Base-by-base conservation (phyloP, 352 stramenopile genomes). In the Pythium dissotocum region DNA sequence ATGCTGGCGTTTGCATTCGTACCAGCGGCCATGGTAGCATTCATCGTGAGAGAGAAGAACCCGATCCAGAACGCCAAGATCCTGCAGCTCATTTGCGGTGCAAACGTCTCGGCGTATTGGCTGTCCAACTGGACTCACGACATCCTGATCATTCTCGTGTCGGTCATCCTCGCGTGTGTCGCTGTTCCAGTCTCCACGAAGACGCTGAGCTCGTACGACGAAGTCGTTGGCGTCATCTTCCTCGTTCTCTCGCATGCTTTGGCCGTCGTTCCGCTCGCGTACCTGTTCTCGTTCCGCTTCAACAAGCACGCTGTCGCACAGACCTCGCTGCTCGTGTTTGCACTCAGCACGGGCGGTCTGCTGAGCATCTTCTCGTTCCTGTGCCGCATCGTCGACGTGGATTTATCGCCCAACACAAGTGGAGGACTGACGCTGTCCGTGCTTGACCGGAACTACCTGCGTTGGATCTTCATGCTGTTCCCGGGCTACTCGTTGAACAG, bases 281-380 rank as follows among this genome's bases (percentile, higher is more conserved):
- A 89, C 61, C 58, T 90, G 26, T 83, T 88, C 28, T 84, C 77
- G 1, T 78, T 79, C 46, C 75, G 75, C 10, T 90, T 87, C 54
- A 79, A 75, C 36, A 82, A 83, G 60, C 78, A 89, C 59, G 75
- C 81, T 1, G 67, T 76, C 14, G 83, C 83, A 1, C 83, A 91
- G 59, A 89, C 80, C 24, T 80, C 76, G 14, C 48, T 89, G 46
- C 69, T 91, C n/a, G 78, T 89, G 4, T 82, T 91, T 49, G 72
- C 70, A 4, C 72, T 91, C 0, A 75, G 75, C 49, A 81, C 80
- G 0, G 83, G 81, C 18, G 80, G 78, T 18, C 63, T 89, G 49
- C 67, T 91, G 18, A 88, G 80, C 46, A 89, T 91, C 40, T 84
- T 91, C 55, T 91, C 83, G 32, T 89, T 91, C 65, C 46, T 91